A percentile compares a stretch with the other conserved stretches of the same genome.
These are phyloP conservation scores for Cutaneotrichosporon cyanovorans DNA, from an alignment of 1,284 basidiomycete species.

Conservation along the genomic window DNA sequence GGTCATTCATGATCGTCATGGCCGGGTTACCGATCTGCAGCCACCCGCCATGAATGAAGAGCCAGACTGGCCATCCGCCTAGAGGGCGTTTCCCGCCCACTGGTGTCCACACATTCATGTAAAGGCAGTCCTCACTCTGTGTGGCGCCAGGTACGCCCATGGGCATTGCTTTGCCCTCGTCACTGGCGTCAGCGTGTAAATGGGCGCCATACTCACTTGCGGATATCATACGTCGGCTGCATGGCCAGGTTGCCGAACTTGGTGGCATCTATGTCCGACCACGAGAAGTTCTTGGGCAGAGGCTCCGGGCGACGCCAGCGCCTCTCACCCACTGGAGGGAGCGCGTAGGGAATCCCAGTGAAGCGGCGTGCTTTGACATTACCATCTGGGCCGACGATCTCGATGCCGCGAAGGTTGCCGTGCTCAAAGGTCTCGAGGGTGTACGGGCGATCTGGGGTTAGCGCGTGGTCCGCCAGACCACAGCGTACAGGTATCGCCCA, in stretches of 20 bases:
- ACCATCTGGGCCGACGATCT: slow-evolving; percentile 14
- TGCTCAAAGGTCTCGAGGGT: slow-evolving; percentile 17
- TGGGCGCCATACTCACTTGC: slow-evolving; percentile 11
- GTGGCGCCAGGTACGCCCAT: slow-evolving; percentile 2
- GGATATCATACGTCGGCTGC: slow-evolving; percentile 20
- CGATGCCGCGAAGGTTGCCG: slow-evolving; percentile 17
- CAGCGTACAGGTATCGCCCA: slow-evolving; percentile 8
- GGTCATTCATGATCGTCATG: slow-evolving; percentile 21
- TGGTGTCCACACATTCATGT: slow-evolving; percentile 24
- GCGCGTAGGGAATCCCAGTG: slow-evolving; percentile 18
- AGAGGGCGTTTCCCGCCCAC: slow-evolving; percentile 12
- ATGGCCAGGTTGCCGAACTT: slow-evolving; percentile 18
- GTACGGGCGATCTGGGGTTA: slow-evolving; percentile 16
- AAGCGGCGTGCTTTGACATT: slow-evolving; percentile 20
- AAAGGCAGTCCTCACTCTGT: slow-evolving; percentile 18
- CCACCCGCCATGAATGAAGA: slow-evolving; percentile 25
- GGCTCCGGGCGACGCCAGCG: slow-evolving; percentile 20
- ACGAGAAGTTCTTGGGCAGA: slow-evolving; percentile 11
- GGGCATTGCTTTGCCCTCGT: slow-evolving; percentile 35
- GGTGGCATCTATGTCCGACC: slow-evolving; percentile 14
- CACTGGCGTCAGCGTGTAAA: slow-evolving; percentile 7
- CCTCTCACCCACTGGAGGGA: slow-evolving; percentile 16
- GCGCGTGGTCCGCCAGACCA: neutral
- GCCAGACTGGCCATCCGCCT: slow-evolving; percentile 20
- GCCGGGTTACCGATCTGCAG: slow-evolving; percentile 23